These are phyloP conservation scores for Pseudodiploospora longispora DNA, from an alignment of 2,329 filamentous ascomycete species.

Conservation along the genomic window DNA sequence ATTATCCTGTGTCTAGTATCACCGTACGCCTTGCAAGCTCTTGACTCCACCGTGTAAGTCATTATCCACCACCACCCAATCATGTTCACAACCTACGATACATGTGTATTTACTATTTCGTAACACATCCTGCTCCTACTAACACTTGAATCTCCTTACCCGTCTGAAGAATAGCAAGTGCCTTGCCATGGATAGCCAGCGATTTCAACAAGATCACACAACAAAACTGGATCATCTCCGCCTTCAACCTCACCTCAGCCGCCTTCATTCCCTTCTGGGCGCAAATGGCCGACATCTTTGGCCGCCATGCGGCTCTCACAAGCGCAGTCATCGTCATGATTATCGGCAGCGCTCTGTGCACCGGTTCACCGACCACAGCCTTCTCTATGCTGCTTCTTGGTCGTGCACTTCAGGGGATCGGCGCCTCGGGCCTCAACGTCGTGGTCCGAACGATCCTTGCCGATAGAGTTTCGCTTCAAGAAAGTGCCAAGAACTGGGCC, in stretches of 20 bases:
- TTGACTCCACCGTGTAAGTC: constrained; percentile 53
- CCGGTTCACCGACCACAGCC: constrained; percentile 42
- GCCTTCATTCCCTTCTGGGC: constrained; percentile 60
- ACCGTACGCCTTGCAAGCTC: constrained; percentile 53
- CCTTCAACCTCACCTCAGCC: constrained; percentile 59
- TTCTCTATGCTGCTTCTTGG: constrained; percentile 56
- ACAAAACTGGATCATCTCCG: constrained; percentile 62
- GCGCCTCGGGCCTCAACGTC: constrained; percentile 53
- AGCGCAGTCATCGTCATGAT: constrained; percentile 48
- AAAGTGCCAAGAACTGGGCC: constrained; percentile 55
- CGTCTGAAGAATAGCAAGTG: constrained; percentile 24
- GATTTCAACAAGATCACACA: constrained; percentile 54
- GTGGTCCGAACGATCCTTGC: constrained; percentile 55
- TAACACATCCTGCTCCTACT: not conserved
- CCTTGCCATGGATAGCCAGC: constrained; percentile 47
- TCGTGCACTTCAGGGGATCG: constrained; percentile 54
- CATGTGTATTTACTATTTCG: not conserved
- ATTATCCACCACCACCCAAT: not conserved
- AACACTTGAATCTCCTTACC: not conserved
- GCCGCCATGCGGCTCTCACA: constrained; percentile 51
- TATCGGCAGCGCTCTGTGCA: constrained; percentile 54
- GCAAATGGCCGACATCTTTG: constrained; percentile 57
- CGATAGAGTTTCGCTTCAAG: constrained; percentile 52
- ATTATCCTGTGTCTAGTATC: constrained; percentile 50
- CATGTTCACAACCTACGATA: not conserved